Evolutionary conservation across 2,329 filamentous ascomycete species (phyloP).

Genomic region (Chalaropsis thielavioides): DNA sequence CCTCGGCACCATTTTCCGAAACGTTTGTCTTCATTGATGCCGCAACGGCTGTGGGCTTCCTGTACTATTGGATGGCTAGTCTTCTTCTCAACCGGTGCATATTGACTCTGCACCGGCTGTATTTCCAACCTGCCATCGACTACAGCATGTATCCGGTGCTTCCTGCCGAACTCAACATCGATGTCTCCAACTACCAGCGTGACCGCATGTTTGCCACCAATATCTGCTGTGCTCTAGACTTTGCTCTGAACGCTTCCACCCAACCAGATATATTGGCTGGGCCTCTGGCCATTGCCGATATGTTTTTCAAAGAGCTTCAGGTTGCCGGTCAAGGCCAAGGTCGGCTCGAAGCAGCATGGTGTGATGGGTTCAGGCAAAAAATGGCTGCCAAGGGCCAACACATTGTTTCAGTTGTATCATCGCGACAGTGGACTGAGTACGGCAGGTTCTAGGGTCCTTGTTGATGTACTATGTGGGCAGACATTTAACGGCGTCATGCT

Average conservation of each 20-base stretch:
- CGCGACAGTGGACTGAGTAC: conserved; percentile 25
- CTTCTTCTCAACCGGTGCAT: conserved; percentile 37
- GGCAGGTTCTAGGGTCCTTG: conserved; percentile 8
- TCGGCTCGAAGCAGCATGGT: conserved; percentile 34
- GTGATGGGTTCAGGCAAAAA: conserved; percentile 30
- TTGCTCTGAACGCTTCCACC: conserved; percentile 29
- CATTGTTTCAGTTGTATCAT: conserved; percentile 28
- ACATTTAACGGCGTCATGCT: neutral
- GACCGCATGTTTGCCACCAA: conserved; percentile 33
- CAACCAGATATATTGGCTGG: conserved; percentile 34
- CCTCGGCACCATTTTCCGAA: conserved; percentile 31
- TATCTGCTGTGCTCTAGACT: conserved; percentile 38
- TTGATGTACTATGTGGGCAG: neutral
- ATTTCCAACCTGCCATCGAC: conserved; percentile 31
- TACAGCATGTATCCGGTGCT: conserved; percentile 29
- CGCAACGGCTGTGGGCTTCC: conserved; percentile 32
- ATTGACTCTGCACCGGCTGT: conserved; percentile 30
- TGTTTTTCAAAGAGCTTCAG: conserved; percentile 30
- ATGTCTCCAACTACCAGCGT: conserved; percentile 31
- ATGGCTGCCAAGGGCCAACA: conserved; percentile 30
- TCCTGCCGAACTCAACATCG: conserved; percentile 28
- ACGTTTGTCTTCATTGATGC: conserved; percentile 33
- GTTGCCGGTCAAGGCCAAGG: conserved; percentile 27
- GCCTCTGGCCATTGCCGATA: conserved; percentile 30
- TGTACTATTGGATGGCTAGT: conserved; percentile 41